phyloP scores from a whole-genome alignment of 768 basidiomycete species.

The Mycena rosella region DNA sequence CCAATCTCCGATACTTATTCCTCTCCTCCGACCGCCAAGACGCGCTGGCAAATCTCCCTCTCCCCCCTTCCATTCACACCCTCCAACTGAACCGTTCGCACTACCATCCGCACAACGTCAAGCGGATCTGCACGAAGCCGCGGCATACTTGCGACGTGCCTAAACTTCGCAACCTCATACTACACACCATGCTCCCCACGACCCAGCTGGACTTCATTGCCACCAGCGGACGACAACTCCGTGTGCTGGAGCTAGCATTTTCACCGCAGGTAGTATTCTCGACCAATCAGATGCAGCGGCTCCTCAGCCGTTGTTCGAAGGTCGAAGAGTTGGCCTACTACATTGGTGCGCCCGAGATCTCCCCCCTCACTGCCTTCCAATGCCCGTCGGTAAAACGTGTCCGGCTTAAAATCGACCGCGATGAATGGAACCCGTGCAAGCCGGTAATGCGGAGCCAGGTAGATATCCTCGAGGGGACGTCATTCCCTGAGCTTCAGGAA shows the following conservation, averaged over 20 bases:
- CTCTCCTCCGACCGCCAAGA: conserved; percentile 27
- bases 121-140: background rate
- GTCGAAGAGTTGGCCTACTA: conserved; percentile 23
- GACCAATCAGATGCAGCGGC: conserved; percentile 20
- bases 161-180: conserved; percentile 19
- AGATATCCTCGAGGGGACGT: conserved; percentile 3
- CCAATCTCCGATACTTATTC: conserved; percentile 21
- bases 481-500: conserved; percentile 19
- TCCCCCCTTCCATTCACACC: conserved; percentile 7
- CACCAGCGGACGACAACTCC: conserved; percentile 9
- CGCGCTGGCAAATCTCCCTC: conserved; percentile 15
- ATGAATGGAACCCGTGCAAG: conserved; percentile 25
- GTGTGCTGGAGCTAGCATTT: conserved; percentile 31
- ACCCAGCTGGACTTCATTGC: conserved; percentile 18
- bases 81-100: conserved; percentile 29
- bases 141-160: background rate
- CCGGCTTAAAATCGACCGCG: conserved; percentile 24
- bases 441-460: conserved; percentile 13
- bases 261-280: conserved; percentile 29
- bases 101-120: conserved; percentile 1
- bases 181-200: conserved; percentile 25
- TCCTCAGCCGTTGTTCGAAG: conserved; percentile 11
- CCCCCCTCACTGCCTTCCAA: background rate
- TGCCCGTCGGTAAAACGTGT: conserved; percentile 12
- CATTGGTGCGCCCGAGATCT: conserved; percentile 31